Conservation (phyloP, 2,329 filamentous ascomycete genomes). For the Pleoardoris graminearum region DNA sequence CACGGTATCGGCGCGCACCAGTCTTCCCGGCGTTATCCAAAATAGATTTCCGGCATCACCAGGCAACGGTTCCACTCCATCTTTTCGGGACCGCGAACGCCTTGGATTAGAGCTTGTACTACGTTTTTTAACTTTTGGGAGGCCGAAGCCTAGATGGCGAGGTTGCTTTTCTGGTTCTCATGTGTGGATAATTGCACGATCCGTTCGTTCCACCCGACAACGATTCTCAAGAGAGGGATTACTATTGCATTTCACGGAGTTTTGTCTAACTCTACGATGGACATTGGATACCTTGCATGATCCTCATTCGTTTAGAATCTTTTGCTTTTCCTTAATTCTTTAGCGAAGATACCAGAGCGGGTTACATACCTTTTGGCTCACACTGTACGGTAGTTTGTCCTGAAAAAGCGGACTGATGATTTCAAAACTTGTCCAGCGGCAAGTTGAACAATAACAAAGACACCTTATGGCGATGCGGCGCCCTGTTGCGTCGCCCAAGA, state of each 20-base stretch:
- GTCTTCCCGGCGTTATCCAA: conserved; percentile 33
- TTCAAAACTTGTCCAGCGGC: conserved; percentile 8
- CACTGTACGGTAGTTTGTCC: conserved; percentile 36
- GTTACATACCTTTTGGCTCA: conserved; percentile 24
- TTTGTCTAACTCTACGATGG: conserved; percentile 2
- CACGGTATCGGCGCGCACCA: conserved; percentile 30
- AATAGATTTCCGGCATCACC: conserved; percentile 31
- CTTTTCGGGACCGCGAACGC: conserved; percentile 2
- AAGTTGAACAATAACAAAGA: conserved; percentile 5
- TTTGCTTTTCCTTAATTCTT: conserved; percentile 29
- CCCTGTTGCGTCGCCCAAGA: conserved; percentile 9
- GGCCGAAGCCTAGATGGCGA: conserved; percentile 38
- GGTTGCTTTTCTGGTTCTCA: conserved; percentile 10
- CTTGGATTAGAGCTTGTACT: conserved; percentile 34
- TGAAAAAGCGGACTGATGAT: conserved; percentile 4
- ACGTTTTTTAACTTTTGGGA: conserved; percentile 35
- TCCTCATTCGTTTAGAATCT: conserved; percentile 29
- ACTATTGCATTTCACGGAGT: conserved; percentile 19
- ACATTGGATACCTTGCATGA: conserved; percentile 14
- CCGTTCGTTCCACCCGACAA: conserved; percentile 15
- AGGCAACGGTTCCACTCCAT: conserved; percentile 10
- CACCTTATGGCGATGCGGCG: conserved; percentile 9
- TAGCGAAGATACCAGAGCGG: conserved; percentile 45
- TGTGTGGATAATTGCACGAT: conserved; percentile 9
- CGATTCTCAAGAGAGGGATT: conserved; percentile 12